phyloP scores from a whole-genome alignment of 1,284 basidiomycete genomes.

The Ustilago curta region DNA sequence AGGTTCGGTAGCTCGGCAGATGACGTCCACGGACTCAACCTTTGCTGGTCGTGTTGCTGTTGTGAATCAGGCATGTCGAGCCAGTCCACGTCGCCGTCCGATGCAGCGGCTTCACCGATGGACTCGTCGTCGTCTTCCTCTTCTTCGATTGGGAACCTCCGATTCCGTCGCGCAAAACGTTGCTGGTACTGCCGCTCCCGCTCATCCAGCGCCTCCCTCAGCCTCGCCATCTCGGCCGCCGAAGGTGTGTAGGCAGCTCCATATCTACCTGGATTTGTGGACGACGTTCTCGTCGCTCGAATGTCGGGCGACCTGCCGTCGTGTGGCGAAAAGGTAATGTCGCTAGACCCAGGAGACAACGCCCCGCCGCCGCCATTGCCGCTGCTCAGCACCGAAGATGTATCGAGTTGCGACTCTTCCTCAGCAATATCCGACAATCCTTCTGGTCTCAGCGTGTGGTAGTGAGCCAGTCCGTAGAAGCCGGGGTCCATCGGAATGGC shows the following conservation, averaged over 20 bases:
- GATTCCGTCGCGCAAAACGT: slow-evolving; percentile 17
- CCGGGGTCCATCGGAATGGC: slow-evolving; percentile 47
- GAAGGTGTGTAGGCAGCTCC: slow-evolving; percentile 31
- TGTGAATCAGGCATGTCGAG: slow-evolving; percentile 13
- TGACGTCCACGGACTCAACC: slow-evolving; percentile 13
- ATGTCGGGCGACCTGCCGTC: slow-evolving; percentile 19
- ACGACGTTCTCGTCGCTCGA: slow-evolving; percentile 3
- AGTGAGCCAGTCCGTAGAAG: slow-evolving; percentile 52
- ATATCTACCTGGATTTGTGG: slow-evolving; percentile 17
- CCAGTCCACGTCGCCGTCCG: slow-evolving; percentile 20
- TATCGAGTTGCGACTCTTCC: slow-evolving; percentile 52
- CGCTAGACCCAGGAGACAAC: slow-evolving; percentile 20
- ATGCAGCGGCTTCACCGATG: slow-evolving; percentile 18
- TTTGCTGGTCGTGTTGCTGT: slow-evolving; percentile 4
- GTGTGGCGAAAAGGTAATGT: slow-evolving; percentile 20
- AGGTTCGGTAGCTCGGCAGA: slow-evolving; percentile 17
- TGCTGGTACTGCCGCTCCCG: slow-evolving; percentile 41
- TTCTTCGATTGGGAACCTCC: slow-evolving; percentile 34
- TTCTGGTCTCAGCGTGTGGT: slow-evolving; percentile 50
- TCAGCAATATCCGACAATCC: slow-evolving; percentile 61
- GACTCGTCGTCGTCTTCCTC: slow-evolving; percentile 32
- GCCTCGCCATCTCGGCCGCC: slow-evolving; percentile 36
- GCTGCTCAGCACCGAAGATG: slow-evolving; percentile 37
- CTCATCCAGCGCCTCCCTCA: slow-evolving; percentile 45
- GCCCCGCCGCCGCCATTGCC: slow-evolving; percentile 27